phyloP scores from a whole-genome alignment of 129 eudicot species.

The Artemisia annua region DNA sequence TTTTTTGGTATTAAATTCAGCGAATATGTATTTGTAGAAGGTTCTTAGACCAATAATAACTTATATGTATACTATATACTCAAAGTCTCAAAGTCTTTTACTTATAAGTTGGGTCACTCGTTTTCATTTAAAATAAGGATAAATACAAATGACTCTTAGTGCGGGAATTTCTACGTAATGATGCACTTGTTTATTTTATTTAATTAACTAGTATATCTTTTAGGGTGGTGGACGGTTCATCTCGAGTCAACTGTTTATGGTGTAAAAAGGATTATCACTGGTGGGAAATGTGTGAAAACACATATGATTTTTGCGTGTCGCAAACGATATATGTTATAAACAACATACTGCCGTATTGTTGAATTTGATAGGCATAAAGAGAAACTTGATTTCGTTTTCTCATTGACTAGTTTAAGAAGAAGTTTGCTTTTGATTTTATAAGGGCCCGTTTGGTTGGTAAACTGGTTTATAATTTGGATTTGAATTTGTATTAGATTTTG shows the following conservation, averaged over 20 bases:
- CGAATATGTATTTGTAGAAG: background rate
- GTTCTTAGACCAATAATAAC: background rate
- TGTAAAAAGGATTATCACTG: background rate
- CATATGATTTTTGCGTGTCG: too few species aligned
- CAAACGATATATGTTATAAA: too few species aligned
- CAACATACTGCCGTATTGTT: too few species aligned
- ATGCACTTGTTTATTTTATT: background rate
- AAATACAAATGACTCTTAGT: background rate
- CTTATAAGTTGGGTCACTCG: conserved; percentile 20
- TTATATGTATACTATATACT: background rate
- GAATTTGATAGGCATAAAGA: too few species aligned
- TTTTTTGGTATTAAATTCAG: background rate
- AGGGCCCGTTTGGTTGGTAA: too few species aligned
- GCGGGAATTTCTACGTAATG: conserved; percentile 13
- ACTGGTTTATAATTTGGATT: too few species aligned
- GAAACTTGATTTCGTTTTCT: too few species aligned
- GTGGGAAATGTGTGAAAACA: too few species aligned
- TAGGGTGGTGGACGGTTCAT: background rate
- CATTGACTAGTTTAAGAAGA: too few species aligned
- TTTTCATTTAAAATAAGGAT: background rate
- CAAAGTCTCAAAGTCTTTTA: conserved; percentile 18
- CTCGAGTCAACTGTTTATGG: background rate
- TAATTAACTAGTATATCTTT: background rate
- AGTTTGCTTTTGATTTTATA: too few species aligned
- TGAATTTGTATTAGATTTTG: too few species aligned